Conservation (phyloP, 331 rosid genomes). For the Arachis monticola region DNA sequence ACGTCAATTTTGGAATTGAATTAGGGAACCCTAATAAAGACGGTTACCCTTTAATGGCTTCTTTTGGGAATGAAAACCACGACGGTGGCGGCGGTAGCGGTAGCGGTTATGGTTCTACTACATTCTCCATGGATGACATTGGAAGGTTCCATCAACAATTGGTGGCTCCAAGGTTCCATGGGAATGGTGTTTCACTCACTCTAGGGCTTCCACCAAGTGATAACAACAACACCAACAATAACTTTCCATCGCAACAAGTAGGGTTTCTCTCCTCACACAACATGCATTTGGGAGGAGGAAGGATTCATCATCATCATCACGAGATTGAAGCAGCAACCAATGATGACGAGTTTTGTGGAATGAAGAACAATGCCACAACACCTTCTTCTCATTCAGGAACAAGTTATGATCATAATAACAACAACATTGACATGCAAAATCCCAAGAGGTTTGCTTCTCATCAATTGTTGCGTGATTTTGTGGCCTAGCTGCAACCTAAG, state of each 20-base stretch:
- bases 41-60: too few species aligned
- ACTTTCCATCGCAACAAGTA: slow-evolving; percentile 50
- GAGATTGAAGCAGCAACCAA: slow-evolving; percentile 35
- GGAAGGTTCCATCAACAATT: slow-evolving; percentile 53
- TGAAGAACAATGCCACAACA: slow-evolving; percentile 33
- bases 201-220: slow-evolving; percentile 78
- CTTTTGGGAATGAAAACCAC: slow-evolving; percentile 24
- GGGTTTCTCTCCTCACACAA: slow-evolving; percentile 60
- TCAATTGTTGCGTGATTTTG: slow-evolving; percentile 62
- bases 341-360: slow-evolving; percentile 49
- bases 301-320: slow-evolving; percentile 8
- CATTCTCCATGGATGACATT: slow-evolving; percentile 59
- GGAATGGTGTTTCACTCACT: slow-evolving; percentile 77
- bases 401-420: slow-evolving; percentile 34
- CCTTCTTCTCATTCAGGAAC: slow-evolving; percentile 60
- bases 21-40: too few species aligned
- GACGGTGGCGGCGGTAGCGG: slow-evolving; percentile 15
- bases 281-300: slow-evolving; percentile 51
- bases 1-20: neutral
- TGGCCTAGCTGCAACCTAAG: slow-evolving; percentile 36
- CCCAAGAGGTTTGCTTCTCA: slow-evolving; percentile 68
- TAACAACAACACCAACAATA: slow-evolving; percentile 11
- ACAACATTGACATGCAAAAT: slow-evolving; percentile 61
- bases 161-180: slow-evolving; percentile 62
- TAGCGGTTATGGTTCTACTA: slow-evolving; percentile 45